A percentile compares a stretch with the other conserved stretches of the same genome.
Conservation (phyloP, 495 filamentous ascomycete genomes). For the Thermochaetoides thermophila region DNA sequence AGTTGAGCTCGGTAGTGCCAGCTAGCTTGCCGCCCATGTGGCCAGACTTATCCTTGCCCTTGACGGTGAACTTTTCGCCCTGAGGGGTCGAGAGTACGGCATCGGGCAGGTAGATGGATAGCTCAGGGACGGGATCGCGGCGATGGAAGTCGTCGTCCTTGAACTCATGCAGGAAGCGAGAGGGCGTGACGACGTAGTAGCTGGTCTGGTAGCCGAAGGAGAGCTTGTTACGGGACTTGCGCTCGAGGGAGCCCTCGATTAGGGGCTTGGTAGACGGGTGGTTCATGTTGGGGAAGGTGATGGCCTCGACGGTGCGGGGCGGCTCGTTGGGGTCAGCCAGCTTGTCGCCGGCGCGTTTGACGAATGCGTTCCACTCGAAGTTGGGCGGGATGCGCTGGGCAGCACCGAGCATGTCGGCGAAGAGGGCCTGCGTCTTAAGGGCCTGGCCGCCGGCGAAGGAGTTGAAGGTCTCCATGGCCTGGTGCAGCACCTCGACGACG, state of each 20-base stretch:
- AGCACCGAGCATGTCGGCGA: conserved; percentile 66
- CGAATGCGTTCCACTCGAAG: conserved; percentile 84
- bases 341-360: conserved; percentile 45
- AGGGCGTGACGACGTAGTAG: conserved; percentile 81
- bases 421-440: conserved; percentile 66
- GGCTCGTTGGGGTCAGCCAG: conserved; percentile 71
- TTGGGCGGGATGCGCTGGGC: conserved; percentile 70
- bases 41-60: conserved; percentile 68
- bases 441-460: conserved; percentile 60
- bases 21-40: conserved; percentile 37
- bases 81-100: conserved; percentile 60
- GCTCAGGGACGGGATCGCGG: conserved; percentile 68
- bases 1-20: conserved; percentile 35
- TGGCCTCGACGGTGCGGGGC: conserved; percentile 51
- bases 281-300: conserved; percentile 76
- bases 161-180: conserved; percentile 86
- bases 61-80: conserved; percentile 79
- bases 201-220: conserved; percentile 60
- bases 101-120: conserved; percentile 85
- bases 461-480: conserved; percentile 65
- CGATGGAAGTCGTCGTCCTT: conserved; percentile 78
- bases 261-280: conserved; percentile 67
- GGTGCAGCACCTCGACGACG: conserved; percentile 68
- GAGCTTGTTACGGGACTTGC: conserved; percentile 64
- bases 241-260: conserved; percentile 75